Base-by-base conservation (phyloP, 2,329 filamentous ascomycete genomes). In the Cercospora brassicicola region DNA sequence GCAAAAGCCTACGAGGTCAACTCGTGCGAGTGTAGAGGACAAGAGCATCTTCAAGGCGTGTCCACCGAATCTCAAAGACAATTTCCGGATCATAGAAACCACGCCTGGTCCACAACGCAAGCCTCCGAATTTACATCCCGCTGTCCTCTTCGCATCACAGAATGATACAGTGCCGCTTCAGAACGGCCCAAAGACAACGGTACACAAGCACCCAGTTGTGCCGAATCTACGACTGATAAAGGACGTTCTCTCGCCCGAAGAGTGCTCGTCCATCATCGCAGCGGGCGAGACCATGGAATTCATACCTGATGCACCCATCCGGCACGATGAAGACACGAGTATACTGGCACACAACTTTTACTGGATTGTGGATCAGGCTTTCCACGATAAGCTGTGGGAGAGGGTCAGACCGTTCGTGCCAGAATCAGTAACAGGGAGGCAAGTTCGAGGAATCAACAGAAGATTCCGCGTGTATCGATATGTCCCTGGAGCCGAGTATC, bases 291-390 rank as follows among this genome's bases (percentile, higher is more conserved):
- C 83, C 0, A 84, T 90, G 56, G 85, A 85, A 6, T 92, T 91
- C 70, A 82, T 89, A 0, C 89, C 90, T 0, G 90, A 92, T 73
- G 87, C 88, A 0, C 89, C 89, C 0, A 80, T 91, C 31, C 86
- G 88, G 2, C 86, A 88, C n/a, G 87, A 89, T 65, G 88, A 90
- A 68, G 80, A 81, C 63, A 83, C 84, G 26, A 90, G 88, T 73
- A 84, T 91, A 57, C 78, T 91, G 0, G 89, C 89, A 0, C 89
- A 91, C 80, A 91, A 91, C 77, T 90, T 91, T 72, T 91, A 91
- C 80, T 91, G 89, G 89, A 82, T 91, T 8, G 83, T 88, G 11
- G 89, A 91, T 71, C 81, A 82, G 23, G 81, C 83, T 0, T 91
- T 91, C 76, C 86, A 89, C 73, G 84, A 89, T 66, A 83, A 81